Evolutionary conservation across 495 filamentous ascomycete genomes (phyloP), one percentile per base, ranked within the genome.

Genomic region (Parathielavia appendiculata): DNA sequence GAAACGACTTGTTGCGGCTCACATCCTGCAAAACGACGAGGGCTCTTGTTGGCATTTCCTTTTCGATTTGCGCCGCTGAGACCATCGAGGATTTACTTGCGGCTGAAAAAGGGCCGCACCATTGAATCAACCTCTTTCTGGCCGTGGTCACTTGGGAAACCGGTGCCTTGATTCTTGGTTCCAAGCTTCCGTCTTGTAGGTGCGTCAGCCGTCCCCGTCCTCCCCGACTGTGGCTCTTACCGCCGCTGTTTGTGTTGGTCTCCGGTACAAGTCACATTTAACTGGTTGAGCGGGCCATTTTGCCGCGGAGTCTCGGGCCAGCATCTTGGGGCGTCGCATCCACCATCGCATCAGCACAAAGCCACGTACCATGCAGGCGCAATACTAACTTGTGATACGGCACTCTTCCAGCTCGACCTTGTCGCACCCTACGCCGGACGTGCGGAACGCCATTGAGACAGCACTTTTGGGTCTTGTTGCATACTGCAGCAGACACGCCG

Each of bases 1-100:
- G 60, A 57, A 52, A 54, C 38, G 43, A 48, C 34, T 22, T 60
- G 57, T 60, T 50, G 52, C 22, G 58, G 58, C 58, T 60, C 53
- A 61, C 47, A 30, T 56, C 41, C 19, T 49, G 20, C 32, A 10
- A 41, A 12, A 40, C 45, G 34, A 39, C 6, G 14, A 20, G 20
- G 22, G 35, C 13, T 32, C 44, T 43, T 38, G 16, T 48, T 48
- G 43, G 30, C 44, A 17, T n/a, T 14, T 48, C 16, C 20, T 48
- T 6, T 4, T 35, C 34, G 20, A 22, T 12, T 17, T 34, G 40
- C 14, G n/a, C n/a, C n/a, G n/a, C n/a, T n/a, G 40, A 38, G 10
- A 32, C 23, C 46, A 23, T 7, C 23, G 23, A 19, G 7, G 40
- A 45, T 4, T 23, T 14, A 20, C 26, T 30, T 40, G 44, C 35